Evolutionary conservation across 2,329 filamentous ascomycete genomes (phyloP).

Genomic region (Trichophyton simii): DNA sequence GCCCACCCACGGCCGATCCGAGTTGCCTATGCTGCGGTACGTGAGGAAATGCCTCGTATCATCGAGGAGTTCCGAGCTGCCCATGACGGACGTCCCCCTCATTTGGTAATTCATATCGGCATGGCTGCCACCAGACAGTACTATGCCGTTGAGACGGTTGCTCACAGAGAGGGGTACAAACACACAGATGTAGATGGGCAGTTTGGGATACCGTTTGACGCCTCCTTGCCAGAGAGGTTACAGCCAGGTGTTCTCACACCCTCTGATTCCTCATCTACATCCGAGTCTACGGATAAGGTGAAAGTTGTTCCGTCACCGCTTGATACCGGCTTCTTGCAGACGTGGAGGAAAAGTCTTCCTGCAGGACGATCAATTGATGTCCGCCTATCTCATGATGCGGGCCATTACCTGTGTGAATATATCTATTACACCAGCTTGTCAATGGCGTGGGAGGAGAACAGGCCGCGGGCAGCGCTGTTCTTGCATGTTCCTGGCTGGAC

Average conservation of each 20-base stretch:
- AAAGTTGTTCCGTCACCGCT: slow-evolving; percentile 19
- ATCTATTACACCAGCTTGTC: slow-evolving; percentile 61
- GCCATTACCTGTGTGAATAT: slow-evolving; percentile 65
- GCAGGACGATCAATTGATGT: slow-evolving; percentile 23
- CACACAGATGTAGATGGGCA: slow-evolving; percentile 56
- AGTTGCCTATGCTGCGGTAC: slow-evolving; percentile 58
- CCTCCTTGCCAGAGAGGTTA: slow-evolving; percentile 39
- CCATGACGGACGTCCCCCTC: slow-evolving; percentile 37
- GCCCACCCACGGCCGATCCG: slow-evolving; percentile 54
- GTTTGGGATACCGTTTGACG: slow-evolving; percentile 31
- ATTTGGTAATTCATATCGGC: slow-evolving; percentile 65
- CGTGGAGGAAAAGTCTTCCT: slow-evolving; percentile 20
- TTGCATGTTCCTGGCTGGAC: slow-evolving; percentile 57
- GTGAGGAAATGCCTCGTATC: slow-evolving; percentile 50
- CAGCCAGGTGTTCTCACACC: slow-evolving; percentile 32
- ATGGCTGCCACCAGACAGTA: slow-evolving; percentile 55
- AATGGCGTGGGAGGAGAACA: slow-evolving; percentile 20
- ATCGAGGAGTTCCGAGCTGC: slow-evolving; percentile 37
- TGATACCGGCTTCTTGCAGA: slow-evolving; percentile 23
- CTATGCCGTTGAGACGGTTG: slow-evolving; percentile 60
- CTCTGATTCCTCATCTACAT: background rate
- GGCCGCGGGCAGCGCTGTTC: slow-evolving; percentile 46
- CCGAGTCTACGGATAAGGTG: background rate
- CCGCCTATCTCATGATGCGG: slow-evolving; percentile 56
- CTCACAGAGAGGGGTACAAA: slow-evolving; percentile 59